phyloP scores from a whole-genome alignment of 2,329 filamentous ascomycete species.

The Fusarium sp. region DNA sequence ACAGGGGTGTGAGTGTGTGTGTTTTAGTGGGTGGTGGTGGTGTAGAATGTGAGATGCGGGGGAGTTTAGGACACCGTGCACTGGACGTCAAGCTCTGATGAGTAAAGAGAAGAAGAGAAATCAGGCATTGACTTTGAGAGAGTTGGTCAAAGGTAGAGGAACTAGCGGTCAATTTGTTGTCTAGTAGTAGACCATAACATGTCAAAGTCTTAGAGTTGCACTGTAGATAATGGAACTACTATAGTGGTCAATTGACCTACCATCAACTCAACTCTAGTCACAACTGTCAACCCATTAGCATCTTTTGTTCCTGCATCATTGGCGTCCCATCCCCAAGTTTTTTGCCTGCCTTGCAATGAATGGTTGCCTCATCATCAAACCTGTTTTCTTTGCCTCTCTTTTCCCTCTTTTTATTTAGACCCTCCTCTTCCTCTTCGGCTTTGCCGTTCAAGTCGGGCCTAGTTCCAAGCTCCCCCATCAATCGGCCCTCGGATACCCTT shows the following conservation, averaged over 20 bases:
- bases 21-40: not conserved
- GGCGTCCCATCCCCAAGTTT: not conserved
- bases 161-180: not conserved
- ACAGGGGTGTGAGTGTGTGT: constrained; percentile 1
- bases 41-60: constrained; percentile 28
- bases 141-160: not conserved
- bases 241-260: not conserved
- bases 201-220: not conserved
- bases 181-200: not conserved
- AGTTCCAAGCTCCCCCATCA: constrained; percentile 3
- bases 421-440: constrained; percentile 3
- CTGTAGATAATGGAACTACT: not conserved
- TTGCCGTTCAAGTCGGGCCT: constrained; percentile 18
- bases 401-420: not conserved
- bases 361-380: constrained; percentile 13
- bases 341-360: not conserved
- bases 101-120: not conserved
- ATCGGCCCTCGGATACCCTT: constrained; percentile 17
- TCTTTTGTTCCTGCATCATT: constrained; percentile 29
- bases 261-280: not conserved
- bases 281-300: not conserved
- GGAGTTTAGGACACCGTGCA: constrained; percentile 30
- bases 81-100: not conserved
- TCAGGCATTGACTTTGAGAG: not conserved
- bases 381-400: constrained; percentile 3